Percentiles rank a stretch among this genome's conserved stretches.
phyloP scores from a whole-genome alignment of 1,139 yeast genomes.

The Sugiyamaella grinbergsii region DNA sequence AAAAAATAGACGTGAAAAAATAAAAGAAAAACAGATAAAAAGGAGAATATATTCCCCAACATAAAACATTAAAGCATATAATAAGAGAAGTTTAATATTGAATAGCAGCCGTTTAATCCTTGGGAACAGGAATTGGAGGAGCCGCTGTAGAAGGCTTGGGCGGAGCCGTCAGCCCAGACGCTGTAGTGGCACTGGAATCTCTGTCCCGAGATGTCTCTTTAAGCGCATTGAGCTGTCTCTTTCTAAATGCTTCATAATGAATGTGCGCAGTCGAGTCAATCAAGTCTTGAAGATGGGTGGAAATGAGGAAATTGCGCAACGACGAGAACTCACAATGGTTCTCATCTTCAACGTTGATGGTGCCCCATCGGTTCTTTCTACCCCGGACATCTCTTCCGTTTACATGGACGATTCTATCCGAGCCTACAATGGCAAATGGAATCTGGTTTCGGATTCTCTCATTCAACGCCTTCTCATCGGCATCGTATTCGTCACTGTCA shows the following conservation, averaged over 20 bases:
- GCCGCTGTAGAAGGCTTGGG: constrained; percentile 5
- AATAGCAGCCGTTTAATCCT: constrained; percentile 8
- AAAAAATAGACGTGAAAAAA: not conserved
- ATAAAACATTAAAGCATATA: not conserved
- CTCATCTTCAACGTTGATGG: constrained; percentile 81
- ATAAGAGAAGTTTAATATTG: too few relatives aligned
- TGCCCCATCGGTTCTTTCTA: constrained; percentile 93
- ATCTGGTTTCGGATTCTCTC: constrained; percentile 56
- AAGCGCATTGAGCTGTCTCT: constrained; percentile 89
- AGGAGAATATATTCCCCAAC: not conserved
- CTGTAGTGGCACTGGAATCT: constrained; percentile 7
- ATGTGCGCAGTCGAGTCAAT: constrained; percentile 87
- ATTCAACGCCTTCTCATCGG: constrained; percentile 47
- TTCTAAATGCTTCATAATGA: constrained; percentile 91
- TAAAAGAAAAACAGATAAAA: not conserved
- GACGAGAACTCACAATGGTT: constrained; percentile 94
- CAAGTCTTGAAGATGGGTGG: constrained; percentile 94
- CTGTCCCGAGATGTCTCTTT: constrained; percentile 62
- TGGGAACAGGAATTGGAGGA: constrained; percentile 10
- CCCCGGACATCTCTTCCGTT: constrained; percentile 81
- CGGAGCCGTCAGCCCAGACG: constrained; percentile 1
- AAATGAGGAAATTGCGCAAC: constrained; percentile 87
- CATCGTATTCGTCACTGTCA: constrained; percentile 69
- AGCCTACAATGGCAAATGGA: constrained; percentile 95
- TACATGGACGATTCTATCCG: constrained; percentile 67